Conservation (phyloP, 768 basidiomycete genomes). For the Amanita inopinata region DNA sequence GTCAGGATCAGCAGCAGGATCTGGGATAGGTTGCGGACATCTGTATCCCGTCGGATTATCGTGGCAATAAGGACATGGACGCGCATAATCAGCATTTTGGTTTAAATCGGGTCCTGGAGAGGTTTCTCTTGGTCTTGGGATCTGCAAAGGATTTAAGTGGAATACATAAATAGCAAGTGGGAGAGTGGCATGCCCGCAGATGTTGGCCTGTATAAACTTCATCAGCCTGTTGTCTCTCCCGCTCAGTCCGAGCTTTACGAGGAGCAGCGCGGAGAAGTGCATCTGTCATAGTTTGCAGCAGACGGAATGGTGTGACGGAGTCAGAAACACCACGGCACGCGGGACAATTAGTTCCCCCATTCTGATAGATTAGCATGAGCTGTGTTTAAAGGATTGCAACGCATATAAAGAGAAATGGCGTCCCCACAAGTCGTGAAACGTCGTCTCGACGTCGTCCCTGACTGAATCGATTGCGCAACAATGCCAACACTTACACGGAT, state of each 20-base stretch:
- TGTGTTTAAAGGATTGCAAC: background rate
- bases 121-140: conserved; percentile 65
- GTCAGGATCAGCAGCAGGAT: conserved; percentile 59
- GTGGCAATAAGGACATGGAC: conserved; percentile 73
- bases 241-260: conserved; percentile 51
- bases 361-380: conserved; percentile 32
- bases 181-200: conserved; percentile 43
- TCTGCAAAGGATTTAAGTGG: conserved; percentile 27
- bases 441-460: background rate
- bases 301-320: conserved; percentile 61
- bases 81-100: conserved; percentile 51
- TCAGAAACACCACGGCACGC: conserved; percentile 67
- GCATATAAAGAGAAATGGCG: background rate
- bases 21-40: conserved; percentile 72
- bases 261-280: conserved; percentile 63
- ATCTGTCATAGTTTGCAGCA: conserved; percentile 65
- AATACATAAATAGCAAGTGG: conserved; percentile 8
- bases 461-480: conserved; percentile 8
- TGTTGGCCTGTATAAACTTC: conserved; percentile 60
- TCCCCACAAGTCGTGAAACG: background rate
- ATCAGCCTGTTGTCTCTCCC: conserved; percentile 75
- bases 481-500: conserved; percentile 53
- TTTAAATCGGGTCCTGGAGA: conserved; percentile 71
- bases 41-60: conserved; percentile 71
- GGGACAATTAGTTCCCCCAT: conserved; percentile 79